Base-by-base conservation (phyloP, 257 asterid genomes). In the Plectranthus barbatus region DNA sequence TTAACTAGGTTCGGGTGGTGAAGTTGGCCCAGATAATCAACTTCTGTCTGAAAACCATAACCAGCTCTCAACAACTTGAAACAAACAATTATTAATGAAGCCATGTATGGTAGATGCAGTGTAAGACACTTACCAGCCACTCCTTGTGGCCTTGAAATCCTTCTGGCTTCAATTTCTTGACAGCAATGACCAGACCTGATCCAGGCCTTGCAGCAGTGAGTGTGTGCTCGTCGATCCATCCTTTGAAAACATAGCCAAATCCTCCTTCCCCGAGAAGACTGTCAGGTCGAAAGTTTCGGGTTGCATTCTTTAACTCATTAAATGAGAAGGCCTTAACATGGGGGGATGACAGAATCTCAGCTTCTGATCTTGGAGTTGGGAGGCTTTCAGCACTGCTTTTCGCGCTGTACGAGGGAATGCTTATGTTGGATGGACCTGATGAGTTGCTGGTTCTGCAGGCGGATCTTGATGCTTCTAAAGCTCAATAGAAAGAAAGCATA, bases 241-340 rank as follows among this genome's bases (percentile, higher is more conserved):
- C n/a, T n/a, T n/a, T n/a, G n/a, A n/a, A n/a, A n/a, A n/a, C n/a
- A n/a, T n/a, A n/a, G n/a, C n/a, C n/a, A n/a, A n/a, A n/a, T n/a
- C n/a, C n/a, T n/a, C n/a, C n/a, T n/a, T n/a, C n/a, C n/a, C n/a
- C 99, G 0, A 93, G 95, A 67, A 93, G 96, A 76, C 94, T 87
- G 60, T 93, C 99, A 0, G 95, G 86, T 45, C 95, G 78, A 56
- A 90, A 93, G 69, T 93, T 93, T 62, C 97, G 77, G 0, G 97
- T 93, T 1, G 99, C 97, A 42, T 73, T 87, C 78, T 44, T 87
- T 44, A 93, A 60, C 78, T 93, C 99, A 23, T 80, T 87, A 64
- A 93, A 90, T 0, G 83, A 62, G 69, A 93, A 93, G 64, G 97
- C 39, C 77, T 86, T 93, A 11, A 83, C 94, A 61, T 90, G 71